phyloP scores from a whole-genome alignment of 768 basidiomycete genomes.

The Stropharia rugosoannulata region DNA sequence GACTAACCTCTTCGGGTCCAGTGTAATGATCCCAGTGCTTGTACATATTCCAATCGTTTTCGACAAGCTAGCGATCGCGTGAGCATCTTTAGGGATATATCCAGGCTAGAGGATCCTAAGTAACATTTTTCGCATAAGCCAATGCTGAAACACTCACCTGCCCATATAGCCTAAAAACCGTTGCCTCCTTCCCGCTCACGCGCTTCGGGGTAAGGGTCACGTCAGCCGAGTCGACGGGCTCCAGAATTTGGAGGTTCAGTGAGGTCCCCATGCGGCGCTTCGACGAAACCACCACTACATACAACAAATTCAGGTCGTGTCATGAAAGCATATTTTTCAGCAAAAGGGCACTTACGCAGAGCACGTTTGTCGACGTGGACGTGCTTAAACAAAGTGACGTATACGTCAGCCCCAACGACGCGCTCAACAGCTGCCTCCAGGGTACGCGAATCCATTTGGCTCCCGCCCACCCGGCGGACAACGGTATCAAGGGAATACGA shows the following conservation, averaged over 20 bases:
- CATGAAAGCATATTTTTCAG: background rate
- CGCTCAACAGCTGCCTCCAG: slow-evolving; percentile 62
- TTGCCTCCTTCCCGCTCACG: slow-evolving; percentile 19
- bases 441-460: slow-evolving; percentile 34
- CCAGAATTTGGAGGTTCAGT: slow-evolving; percentile 53
- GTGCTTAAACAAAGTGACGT: slow-evolving; percentile 62
- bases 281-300: slow-evolving; percentile 65
- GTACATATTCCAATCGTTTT: slow-evolving; percentile 69
- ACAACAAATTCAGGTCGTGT: background rate
- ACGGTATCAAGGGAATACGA: slow-evolving; percentile 76
- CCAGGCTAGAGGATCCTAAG: slow-evolving; percentile 45
- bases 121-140: background rate
- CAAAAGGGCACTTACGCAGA: slow-evolving; percentile 44
- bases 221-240: slow-evolving; percentile 46
- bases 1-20: slow-evolving; percentile 67
- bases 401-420: slow-evolving; percentile 51
- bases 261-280: slow-evolving; percentile 62
- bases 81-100: slow-evolving; percentile 71
- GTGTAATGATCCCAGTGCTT: slow-evolving; percentile 61
- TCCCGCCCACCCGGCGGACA: slow-evolving; percentile 52
- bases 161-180: slow-evolving; percentile 62
- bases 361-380: slow-evolving; percentile 51
- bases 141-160: slow-evolving; percentile 43
- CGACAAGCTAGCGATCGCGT: slow-evolving; percentile 54
- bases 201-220: slow-evolving; percentile 35